Evolutionary conservation across 352 stramenopile genomes (phyloP).

Genomic region (Aphanomyces euteiches): DNA sequence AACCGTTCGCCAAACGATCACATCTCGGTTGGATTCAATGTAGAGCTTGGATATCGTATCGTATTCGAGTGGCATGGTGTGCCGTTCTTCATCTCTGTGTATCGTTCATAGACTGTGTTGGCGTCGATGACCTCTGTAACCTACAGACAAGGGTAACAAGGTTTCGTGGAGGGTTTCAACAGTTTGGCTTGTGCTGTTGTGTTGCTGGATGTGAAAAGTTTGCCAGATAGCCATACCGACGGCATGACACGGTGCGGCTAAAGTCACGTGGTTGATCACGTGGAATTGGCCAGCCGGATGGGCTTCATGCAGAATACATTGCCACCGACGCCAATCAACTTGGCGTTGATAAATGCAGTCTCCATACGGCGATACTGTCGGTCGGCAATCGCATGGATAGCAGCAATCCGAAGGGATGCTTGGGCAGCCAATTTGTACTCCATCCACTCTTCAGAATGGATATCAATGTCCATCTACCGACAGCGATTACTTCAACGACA

Average conservation of each 20-base stretch:
- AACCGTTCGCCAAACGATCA: constrained; percentile 25
- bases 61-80: constrained; percentile 9
- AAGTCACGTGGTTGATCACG: constrained; percentile 4
- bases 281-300: neutral
- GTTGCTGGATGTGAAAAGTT: neutral
- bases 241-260: constrained; percentile 4
- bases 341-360: constrained; percentile 26
- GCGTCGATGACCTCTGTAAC: constrained; percentile 10
- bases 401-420: neutral
- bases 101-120: constrained; percentile 20
- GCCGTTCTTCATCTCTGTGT: neutral
- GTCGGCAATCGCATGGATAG: constrained; percentile 22
- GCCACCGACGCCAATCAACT: neutral
- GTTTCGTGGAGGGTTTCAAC: no score
- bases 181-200: neutral
- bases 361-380: constrained; percentile 19
- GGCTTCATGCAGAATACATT: constrained; percentile 7
- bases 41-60: constrained; percentile 27
- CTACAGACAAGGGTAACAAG: neutral
- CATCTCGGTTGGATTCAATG: constrained; percentile 21
- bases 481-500: neutral
- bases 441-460: constrained; percentile 13
- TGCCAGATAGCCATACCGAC: constrained; percentile 10
- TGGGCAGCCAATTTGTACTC: constrained; percentile 22
- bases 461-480: constrained; percentile 2